Evolutionary conservation across 2,329 filamentous ascomycete genomes (phyloP), one percentile per base, ranked within the genome.

Genomic region (Sporothrix globosa): DNA sequence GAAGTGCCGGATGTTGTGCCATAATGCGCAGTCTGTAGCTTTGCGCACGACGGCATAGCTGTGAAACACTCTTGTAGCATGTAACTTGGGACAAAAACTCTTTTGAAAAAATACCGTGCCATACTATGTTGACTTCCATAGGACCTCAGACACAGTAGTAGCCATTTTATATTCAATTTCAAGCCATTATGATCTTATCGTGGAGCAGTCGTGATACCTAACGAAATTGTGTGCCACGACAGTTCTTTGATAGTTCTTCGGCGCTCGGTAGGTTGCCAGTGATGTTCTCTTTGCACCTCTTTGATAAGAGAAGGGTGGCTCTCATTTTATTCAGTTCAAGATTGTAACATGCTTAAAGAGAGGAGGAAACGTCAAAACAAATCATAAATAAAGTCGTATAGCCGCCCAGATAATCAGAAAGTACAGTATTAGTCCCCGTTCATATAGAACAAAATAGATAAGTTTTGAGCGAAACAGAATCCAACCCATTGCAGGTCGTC

Each of bases 21-120:
- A 46, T 4, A 41, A 46, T 63, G 41, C 39, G 39, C 34, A 61
- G 44, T 24, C 14, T 30, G 41, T 30, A 10, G n/a, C 48, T 27
- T 24, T 46, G 60, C 44, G 27, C 39, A 50, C 61, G 24, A 44
- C 58, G n/a, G 58, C 34, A 27, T 5, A 9, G n/a, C 13, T 24
- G 41, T 65, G 44, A 65, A 65, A 65, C 44, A 46, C 24, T 30
- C 41, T 48, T 34, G 61, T 65, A 65, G 61, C 61, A 65, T 21
- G 44, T 65, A 65, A 30, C 50, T 65, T 65, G 14, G 34, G 27
- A 48, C 3, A 24, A 50, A 9, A 65, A 50, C n/a, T 46, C 58
- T 63, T 39, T 21, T 46, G 27, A 4, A 27, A 46, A 4, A 6
- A 4, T 13, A 6, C 19, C 44, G 39, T 19, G 6, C 11, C 13